These are phyloP conservation scores for Thielaviopsis euricoi DNA, from an alignment of 2,329 filamentous ascomycete genomes.

Conservation along the genomic window DNA sequence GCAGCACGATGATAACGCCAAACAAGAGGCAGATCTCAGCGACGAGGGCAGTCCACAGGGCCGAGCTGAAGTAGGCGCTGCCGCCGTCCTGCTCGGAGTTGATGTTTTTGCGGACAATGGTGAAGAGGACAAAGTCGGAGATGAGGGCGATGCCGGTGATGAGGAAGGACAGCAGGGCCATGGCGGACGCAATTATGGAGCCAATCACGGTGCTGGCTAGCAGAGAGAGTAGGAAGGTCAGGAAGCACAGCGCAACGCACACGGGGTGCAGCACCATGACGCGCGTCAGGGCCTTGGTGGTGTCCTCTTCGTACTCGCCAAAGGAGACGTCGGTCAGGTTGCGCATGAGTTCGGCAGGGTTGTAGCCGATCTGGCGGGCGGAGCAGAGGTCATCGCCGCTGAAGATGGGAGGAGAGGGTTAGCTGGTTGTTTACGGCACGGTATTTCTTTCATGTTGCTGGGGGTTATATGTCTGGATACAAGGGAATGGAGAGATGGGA, in stretches of 20 bases:
- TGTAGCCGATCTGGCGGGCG: constrained; percentile 35
- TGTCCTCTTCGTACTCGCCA: constrained; percentile 25
- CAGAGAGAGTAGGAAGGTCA: constrained; percentile 39
- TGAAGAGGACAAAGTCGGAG: constrained; percentile 42
- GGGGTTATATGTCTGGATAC: constrained; percentile 2
- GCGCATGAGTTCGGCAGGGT: constrained; percentile 30
- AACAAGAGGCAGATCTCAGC: constrained; percentile 38
- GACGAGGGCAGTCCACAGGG: constrained; percentile 42
- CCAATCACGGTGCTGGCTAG: constrained; percentile 33
- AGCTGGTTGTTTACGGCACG: too few relatives aligned
- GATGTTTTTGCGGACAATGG: constrained; percentile 34
- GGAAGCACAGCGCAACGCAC: constrained; percentile 38
- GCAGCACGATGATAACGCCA: constrained; percentile 39
- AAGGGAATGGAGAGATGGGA: neutral
- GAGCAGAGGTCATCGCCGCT: constrained; percentile 31
- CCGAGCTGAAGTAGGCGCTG: constrained; percentile 33
- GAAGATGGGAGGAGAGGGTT: neutral
- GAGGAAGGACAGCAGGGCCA: constrained; percentile 33
- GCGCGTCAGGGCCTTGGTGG: constrained; percentile 33
- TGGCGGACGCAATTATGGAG: constrained; percentile 31
- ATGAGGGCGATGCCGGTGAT: constrained; percentile 31
- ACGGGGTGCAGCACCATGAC: constrained; percentile 48
- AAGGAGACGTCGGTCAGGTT: constrained; percentile 23
- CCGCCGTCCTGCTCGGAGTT: constrained; percentile 26
- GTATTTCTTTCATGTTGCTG: too few relatives aligned